Percentiles rank a stretch among this genome's conserved stretches.
phyloP scores from a whole-genome alignment of 352 stramenopile species.

The Aphanomyces invadans region DNA sequence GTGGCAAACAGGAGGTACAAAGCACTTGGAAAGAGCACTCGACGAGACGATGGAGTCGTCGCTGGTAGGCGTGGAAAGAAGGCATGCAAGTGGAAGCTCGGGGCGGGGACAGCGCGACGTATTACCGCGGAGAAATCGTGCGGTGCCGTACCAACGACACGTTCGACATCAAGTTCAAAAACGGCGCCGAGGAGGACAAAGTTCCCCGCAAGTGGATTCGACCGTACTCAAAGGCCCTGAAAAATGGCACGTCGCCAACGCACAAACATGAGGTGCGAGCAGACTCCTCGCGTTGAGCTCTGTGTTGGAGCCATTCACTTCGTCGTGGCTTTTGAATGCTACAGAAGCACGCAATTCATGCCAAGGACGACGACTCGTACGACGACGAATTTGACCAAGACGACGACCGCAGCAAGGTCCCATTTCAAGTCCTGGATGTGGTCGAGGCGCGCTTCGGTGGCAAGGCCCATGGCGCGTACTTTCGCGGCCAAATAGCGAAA shows the following conservation, averaged over 20 bases:
- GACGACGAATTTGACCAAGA: background rate
- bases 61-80: slow-evolving; percentile 12
- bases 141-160: slow-evolving; percentile 47
- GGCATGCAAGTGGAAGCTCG: slow-evolving; percentile 19
- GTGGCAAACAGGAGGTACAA: background rate
- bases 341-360: too few relatives aligned
- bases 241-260: too few relatives aligned
- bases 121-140: slow-evolving; percentile 40
- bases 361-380: background rate
- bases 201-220: slow-evolving; percentile 16
- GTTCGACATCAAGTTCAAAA: slow-evolving; percentile 50
- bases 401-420: background rate
- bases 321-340: background rate
- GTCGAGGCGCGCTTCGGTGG: slow-evolving; percentile 52
- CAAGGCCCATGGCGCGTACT: slow-evolving; percentile 40
- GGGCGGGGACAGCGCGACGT: slow-evolving; percentile 21
- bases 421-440: background rate
- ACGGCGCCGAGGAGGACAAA: slow-evolving; percentile 28
- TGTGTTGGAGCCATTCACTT: background rate
- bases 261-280: background rate
- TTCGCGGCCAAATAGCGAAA: slow-evolving; percentile 39
- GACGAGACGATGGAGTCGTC: too few relatives aligned
- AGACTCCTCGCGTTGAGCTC: too few relatives aligned
- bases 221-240: too few relatives aligned
- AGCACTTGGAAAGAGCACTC: too few relatives aligned